Evolutionary conservation across 192 early-diverging fungal species (phyloP).

Genomic region (Gryganskiella cystojenkinii): DNA sequence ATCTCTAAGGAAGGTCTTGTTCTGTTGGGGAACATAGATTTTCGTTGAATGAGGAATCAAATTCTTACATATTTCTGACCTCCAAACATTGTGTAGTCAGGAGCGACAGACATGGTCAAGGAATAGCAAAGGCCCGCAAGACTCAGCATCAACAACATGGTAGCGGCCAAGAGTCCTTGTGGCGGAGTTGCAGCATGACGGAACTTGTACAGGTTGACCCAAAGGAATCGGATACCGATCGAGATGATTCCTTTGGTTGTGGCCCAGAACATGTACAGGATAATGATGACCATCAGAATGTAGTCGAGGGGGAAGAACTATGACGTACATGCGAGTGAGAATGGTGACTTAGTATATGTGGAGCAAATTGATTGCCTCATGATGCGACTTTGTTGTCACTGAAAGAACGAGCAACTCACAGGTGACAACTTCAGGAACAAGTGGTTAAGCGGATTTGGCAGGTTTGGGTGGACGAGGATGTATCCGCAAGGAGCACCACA

Average conservation of each 20-base stretch:
- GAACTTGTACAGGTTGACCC: slow-evolving; percentile 63
- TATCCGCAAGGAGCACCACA: slow-evolving; percentile 69
- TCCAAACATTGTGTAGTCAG: slow-evolving; percentile 71
- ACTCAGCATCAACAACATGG: slow-evolving; percentile 62
- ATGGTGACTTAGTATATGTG: too few relatives aligned
- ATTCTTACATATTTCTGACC: slow-evolving; percentile 67
- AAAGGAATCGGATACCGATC: slow-evolving; percentile 68
- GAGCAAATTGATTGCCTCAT: not conserved
- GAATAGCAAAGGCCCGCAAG: slow-evolving; percentile 65
- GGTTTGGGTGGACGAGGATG: slow-evolving; percentile 56
- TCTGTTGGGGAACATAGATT: too few relatives aligned
- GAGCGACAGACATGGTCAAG: slow-evolving; percentile 66
- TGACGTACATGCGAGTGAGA: not conserved
- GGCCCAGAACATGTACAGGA: slow-evolving; percentile 64
- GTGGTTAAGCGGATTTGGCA: slow-evolving; percentile 66
- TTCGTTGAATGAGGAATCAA: not conserved
- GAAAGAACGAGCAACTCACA: slow-evolving; percentile 29
- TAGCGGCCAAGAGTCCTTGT: slow-evolving; percentile 66
- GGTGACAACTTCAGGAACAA: slow-evolving; percentile 61
- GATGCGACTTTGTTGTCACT: not conserved
- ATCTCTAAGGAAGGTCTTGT: too few relatives aligned
- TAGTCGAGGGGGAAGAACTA: slow-evolving; percentile 68
- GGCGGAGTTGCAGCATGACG: slow-evolving; percentile 61
- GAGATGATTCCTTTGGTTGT: slow-evolving; percentile 63
- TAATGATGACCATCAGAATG: slow-evolving; percentile 60